A percentile compares a stretch with the other conserved stretches of the same genome.
phyloP scores from a whole-genome alignment of 176 grass and related monocot genomes.

The Raddia distichophylla region DNA sequence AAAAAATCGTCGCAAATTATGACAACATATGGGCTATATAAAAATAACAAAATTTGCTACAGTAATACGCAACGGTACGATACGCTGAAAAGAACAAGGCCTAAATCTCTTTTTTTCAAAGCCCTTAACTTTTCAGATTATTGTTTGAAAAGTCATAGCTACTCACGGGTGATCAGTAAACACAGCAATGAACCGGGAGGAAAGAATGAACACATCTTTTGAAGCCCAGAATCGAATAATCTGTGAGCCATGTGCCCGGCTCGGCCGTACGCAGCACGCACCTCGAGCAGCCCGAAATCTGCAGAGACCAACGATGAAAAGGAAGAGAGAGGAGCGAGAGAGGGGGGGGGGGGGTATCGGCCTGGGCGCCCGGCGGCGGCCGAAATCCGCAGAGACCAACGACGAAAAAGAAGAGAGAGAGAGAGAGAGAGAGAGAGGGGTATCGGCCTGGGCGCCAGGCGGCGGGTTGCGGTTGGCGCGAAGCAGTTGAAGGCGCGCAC shows the following conservation, averaged over 20 bases:
- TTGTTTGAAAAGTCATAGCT: too few relatives aligned
- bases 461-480: neutral
- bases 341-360: neutral
- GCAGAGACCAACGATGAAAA: too few relatives aligned
- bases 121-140: too few relatives aligned
- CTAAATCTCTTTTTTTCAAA: too few relatives aligned
- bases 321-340: too few relatives aligned
- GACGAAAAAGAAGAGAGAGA: too few relatives aligned
- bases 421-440: neutral
- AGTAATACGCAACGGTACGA: too few relatives aligned
- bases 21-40: too few relatives aligned
- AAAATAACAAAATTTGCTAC: too few relatives aligned
- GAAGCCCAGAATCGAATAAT: neutral
- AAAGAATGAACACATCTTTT: too few relatives aligned
- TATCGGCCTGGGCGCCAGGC: neutral
- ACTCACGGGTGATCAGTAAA: neutral
- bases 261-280: constrained; percentile 3
- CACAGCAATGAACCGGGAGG: neutral
- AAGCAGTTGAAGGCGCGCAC: constrained; percentile 31
- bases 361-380: neutral
- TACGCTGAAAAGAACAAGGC: too few relatives aligned
- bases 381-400: neutral
- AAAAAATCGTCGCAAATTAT: too few relatives aligned
- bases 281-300: constrained; percentile 22
- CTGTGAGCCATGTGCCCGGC: constrained; percentile 28